phyloP scores from a whole-genome alignment of 495 filamentous ascomycete genomes.

The Podospora tetraspora region DNA sequence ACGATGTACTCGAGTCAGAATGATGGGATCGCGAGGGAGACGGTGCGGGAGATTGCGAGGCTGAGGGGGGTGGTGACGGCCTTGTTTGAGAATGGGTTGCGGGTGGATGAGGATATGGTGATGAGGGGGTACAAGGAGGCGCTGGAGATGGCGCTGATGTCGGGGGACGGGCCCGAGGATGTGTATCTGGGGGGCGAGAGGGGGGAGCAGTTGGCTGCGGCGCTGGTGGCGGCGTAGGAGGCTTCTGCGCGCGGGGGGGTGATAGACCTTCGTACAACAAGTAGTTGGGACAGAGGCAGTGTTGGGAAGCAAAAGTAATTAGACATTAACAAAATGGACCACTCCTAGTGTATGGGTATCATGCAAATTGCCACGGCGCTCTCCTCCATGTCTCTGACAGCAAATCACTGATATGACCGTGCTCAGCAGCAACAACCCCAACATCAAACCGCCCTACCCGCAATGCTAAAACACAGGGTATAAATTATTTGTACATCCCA shows the following conservation, averaged over 20 bases:
- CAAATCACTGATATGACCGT: background rate
- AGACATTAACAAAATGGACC: background rate
- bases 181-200: constrained; percentile 69
- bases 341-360: background rate
- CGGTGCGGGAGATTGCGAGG: constrained; percentile 81
- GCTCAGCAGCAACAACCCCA: background rate
- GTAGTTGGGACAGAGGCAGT: background rate
- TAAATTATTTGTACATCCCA: background rate
- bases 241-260: no score
- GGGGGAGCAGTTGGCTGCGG: constrained; percentile 59
- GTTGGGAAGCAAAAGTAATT: background rate
- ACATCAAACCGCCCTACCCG: background rate
- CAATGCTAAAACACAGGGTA: background rate
- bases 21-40: constrained; percentile 66
- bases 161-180: constrained; percentile 44
- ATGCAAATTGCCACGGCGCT: background rate
- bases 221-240: constrained; percentile 41
- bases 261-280: background rate
- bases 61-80: constrained; percentile 72
- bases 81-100: constrained; percentile 70
- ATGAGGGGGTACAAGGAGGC: constrained; percentile 74
- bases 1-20: constrained; percentile 87
- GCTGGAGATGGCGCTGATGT: constrained; percentile 62
- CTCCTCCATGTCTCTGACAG: background rate
- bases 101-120: constrained; percentile 90